These are phyloP conservation scores for Prunus davidiana DNA, from an alignment of 306 rosid genomes.

Conservation along the genomic window DNA sequence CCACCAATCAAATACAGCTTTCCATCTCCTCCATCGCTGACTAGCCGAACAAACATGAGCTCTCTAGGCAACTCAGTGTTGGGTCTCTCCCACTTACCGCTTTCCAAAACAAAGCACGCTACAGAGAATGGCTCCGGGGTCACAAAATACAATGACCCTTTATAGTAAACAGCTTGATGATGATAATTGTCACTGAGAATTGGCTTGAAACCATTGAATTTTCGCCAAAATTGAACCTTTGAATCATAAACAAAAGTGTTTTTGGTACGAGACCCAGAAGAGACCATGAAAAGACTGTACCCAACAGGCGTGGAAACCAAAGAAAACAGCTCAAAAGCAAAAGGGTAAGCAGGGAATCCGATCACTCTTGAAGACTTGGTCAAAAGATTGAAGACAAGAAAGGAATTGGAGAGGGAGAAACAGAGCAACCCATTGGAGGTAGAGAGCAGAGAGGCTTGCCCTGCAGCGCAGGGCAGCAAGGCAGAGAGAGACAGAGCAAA, in stretches of 20 bases:
- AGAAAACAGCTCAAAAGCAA: constrained; percentile 53
- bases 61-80: constrained; percentile 39
- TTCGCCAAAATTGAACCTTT: constrained; percentile 41
- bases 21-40: constrained; percentile 44
- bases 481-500: constrained; percentile 43
- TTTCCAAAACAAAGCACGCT: constrained; percentile 58
- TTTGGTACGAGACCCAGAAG: constrained; percentile 38
- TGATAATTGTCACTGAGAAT: constrained; percentile 39
- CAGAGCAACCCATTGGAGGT: constrained; percentile 73
- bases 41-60: constrained; percentile 61
- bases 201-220: constrained; percentile 39
- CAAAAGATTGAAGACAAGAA: constrained; percentile 61
- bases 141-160: constrained; percentile 52
- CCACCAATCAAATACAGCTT: constrained; percentile 74
- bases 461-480: constrained; percentile 27
- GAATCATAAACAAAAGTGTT: constrained; percentile 52
- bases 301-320: constrained; percentile 57
- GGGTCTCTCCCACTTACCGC: constrained; percentile 52
- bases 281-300: constrained; percentile 47
- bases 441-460: constrained; percentile 43
- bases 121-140: constrained; percentile 68
- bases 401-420: constrained; percentile 47
- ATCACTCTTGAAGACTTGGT: constrained; percentile 53
- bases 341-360: constrained; percentile 48
- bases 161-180: constrained; percentile 50